Base-by-base conservation (phyloP, 768 basidiomycete species). In the Pleurotus pulmonarius region DNA sequence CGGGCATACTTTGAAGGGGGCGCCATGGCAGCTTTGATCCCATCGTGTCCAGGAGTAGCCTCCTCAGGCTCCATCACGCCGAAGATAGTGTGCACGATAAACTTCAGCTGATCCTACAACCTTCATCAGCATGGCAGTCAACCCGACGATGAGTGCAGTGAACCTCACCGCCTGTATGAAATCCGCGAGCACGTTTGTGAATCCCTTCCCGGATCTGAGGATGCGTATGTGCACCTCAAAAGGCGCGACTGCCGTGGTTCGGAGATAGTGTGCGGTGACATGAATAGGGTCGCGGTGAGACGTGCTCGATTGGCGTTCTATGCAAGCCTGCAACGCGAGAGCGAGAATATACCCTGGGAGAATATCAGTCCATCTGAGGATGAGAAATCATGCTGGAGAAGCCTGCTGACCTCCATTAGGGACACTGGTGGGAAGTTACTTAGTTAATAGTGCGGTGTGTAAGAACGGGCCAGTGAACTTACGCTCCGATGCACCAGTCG, bases 1-100 rank as follows among this genome's bases (percentile, higher is more conserved):
- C 83, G 78, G 0, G 85, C 81, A 61, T 83, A 86, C 6, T 78
- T 63, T 0, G 84, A 87, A 24, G 83, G 78, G 0, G 83, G 80
- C 1, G 69, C 58, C 13, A 86, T 59, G 20, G 71, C 71, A 59
- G 69, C 63, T 41, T 57, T 65, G 2, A 53, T 41, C 4, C 51
- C 38, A 3, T 39, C 39, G 1, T 65, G 61, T 15, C 46, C 56
- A 41, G 62, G 58, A 25, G 67, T 63, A 15, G 58, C 64, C 4
- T 65, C 58, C 13, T 64, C 57, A 6, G 73, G 70, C 13, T 69
- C 67, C 37, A 82, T 80, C 48, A 70, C 63, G 7, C 82, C 80
- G 57, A 85, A 87, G 26, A 87, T 79, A 49, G 81, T 69, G 64
- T 86, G 85, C 1, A 79, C 69, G 1, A 74, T 76, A 43, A 85